phyloP scores from a whole-genome alignment of 306 rosid species.

The Sophora flavescens region DNA sequence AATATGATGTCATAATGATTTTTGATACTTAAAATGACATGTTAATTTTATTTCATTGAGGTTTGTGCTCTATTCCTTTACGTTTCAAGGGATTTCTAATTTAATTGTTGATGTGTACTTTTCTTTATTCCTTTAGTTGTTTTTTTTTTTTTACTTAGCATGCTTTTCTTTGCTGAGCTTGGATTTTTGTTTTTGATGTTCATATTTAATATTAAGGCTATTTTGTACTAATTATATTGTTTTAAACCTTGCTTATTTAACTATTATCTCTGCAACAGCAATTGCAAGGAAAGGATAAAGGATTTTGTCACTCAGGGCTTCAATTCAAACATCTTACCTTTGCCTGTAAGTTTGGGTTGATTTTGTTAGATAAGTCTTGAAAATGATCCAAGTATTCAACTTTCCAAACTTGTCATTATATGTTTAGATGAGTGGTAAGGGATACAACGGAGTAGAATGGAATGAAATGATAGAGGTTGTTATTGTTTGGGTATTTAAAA shows the following conservation, averaged over 20 bases:
- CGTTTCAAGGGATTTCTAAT: neutral
- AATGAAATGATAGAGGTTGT: too few relatives aligned
- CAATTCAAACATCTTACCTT: constrained; percentile 59
- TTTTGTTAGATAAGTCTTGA: neutral
- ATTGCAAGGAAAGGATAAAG: constrained; percentile 60
- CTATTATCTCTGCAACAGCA: constrained; percentile 49
- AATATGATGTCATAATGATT: neutral
- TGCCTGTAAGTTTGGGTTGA: constrained; percentile 62
- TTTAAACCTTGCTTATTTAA: neutral
- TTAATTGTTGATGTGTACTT: neutral
- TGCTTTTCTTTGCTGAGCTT: neutral
- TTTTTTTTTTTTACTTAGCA: neutral
- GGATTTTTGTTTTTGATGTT: too few relatives aligned
- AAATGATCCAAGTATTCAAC: neutral
- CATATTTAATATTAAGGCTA: neutral
- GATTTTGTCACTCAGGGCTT: constrained; percentile 62
- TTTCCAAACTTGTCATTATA: neutral
- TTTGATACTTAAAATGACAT: neutral
- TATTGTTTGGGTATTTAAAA: too few relatives aligned
- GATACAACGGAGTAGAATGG: too few relatives aligned
- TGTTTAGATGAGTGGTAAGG: too few relatives aligned
- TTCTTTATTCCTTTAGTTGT: neutral
- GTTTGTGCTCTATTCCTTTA: neutral
- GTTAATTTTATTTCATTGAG: neutral
- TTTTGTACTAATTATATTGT: neutral